A percentile compares a stretch with the other conserved stretches of the same genome.
phyloP scores from a whole-genome alignment of 2,329 filamentous ascomycete species.

The Aquanectria penicillioides region DNA sequence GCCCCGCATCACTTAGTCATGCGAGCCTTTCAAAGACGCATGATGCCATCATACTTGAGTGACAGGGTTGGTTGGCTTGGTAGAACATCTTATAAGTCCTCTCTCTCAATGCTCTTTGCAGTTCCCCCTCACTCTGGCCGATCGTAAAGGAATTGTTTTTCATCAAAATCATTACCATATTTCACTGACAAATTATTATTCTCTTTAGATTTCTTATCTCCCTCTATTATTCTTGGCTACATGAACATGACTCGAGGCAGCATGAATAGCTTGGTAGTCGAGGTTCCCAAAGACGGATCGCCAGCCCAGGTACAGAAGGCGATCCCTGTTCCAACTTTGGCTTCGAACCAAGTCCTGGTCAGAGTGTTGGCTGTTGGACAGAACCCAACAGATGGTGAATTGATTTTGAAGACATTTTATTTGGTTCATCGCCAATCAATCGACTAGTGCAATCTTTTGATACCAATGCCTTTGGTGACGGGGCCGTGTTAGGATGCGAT shows the following conservation, averaged over 20 bases:
- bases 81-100: slow-evolving; percentile 1
- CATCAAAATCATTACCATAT: neutral
- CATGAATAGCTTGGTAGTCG: slow-evolving; percentile 31
- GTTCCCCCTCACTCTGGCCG: no score
- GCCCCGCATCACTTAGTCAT: slow-evolving; percentile 1
- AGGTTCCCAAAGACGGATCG: slow-evolving; percentile 26
- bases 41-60: no score
- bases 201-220: neutral
- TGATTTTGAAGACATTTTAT: no score
- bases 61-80: no score
- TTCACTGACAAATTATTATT: no score
- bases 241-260: slow-evolving; percentile 23
- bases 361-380: slow-evolving; percentile 37
- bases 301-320: slow-evolving; percentile 28
- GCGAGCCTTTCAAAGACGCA: neutral
- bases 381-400: slow-evolving; percentile 41
- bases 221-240: neutral
- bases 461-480: slow-evolving; percentile 49
- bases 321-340: slow-evolving; percentile 20
- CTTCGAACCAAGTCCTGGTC: slow-evolving; percentile 36
- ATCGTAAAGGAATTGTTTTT: no score
- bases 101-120: no score
- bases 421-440: neutral
- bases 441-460: slow-evolving; percentile 47
- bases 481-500: slow-evolving; percentile 49